phyloP scores from a whole-genome alignment of 2,329 filamentous ascomycete species.

The Paracorniculantispora psalliotae region DNA sequence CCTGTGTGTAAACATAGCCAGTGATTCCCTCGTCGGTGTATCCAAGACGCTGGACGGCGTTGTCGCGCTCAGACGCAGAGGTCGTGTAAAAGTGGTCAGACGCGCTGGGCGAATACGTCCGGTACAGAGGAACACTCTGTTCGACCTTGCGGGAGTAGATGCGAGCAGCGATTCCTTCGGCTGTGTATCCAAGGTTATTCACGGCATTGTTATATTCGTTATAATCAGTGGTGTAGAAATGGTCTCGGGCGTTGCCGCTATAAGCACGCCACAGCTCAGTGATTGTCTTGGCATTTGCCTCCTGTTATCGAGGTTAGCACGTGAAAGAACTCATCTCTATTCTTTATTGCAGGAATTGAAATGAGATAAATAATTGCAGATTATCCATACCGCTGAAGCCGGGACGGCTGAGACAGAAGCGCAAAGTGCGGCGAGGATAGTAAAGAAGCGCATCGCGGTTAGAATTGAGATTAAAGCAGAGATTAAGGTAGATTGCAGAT shows the following conservation, averaged over 20 bases:
- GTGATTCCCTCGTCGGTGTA: constrained; percentile 12
- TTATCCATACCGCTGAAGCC: not conserved
- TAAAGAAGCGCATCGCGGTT: constrained; percentile 5
- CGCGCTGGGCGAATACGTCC: not conserved
- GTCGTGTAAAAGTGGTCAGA: constrained; percentile 14
- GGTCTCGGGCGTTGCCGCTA: constrained; percentile 1
- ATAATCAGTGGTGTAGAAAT: constrained; percentile 14
- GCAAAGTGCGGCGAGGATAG: constrained; percentile 1
- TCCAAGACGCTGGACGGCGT: constrained; percentile 1
- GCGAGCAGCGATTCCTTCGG: constrained; percentile 1
- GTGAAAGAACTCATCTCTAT: not conserved
- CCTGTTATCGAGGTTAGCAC: not conserved
- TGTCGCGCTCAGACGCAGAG: constrained; percentile 11
- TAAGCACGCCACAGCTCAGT: constrained; percentile 12
- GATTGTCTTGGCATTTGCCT: not conserved
- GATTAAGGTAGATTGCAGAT: no score
- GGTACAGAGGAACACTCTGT: not conserved
- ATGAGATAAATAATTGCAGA: not conserved
- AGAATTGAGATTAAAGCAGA: not conserved
- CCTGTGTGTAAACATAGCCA: not conserved
- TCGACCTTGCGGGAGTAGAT: not conserved
- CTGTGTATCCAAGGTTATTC: constrained; percentile 2
- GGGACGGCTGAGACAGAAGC: not conserved
- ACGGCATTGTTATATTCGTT: constrained; percentile 13
- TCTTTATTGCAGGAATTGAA: not conserved